These are phyloP conservation scores for Gossypium sturtianum DNA, from an alignment of 345 rosid species.

Conservation along the genomic window DNA sequence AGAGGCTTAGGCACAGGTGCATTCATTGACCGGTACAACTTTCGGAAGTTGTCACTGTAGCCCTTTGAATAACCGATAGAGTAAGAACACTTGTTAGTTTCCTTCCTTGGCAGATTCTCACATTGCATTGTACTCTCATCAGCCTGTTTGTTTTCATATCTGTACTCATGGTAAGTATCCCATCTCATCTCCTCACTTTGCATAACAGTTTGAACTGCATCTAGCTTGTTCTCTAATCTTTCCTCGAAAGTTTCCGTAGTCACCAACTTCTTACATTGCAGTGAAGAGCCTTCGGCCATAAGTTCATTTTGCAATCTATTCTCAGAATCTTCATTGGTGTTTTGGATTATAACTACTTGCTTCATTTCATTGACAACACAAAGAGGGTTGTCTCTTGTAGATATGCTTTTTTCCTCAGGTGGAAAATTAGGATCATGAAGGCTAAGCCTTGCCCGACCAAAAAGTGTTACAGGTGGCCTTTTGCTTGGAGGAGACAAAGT, in stretches of 20 bases:
- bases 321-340: constrained; percentile 4
- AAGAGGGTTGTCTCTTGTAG: constrained; percentile 19
- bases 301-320: constrained; percentile 8
- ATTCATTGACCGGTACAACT: constrained; percentile 63
- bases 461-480: constrained; percentile 47
- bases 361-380: constrained; percentile 15
- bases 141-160: background rate
- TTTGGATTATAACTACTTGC: constrained; percentile 9
- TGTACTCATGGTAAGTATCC: background rate
- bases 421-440: constrained; percentile 27
- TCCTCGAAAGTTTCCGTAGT: constrained; percentile 16
- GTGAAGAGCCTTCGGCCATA: constrained; percentile 1
- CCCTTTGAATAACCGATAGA: constrained; percentile 32
- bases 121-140: background rate
- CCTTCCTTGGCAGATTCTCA: constrained; percentile 5
- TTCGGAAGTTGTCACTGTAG: constrained; percentile 45
- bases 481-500: constrained; percentile 42
- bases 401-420: constrained; percentile 13
- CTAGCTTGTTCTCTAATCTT: constrained; percentile 4
- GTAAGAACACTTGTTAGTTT: background rate
- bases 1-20: constrained; percentile 77
- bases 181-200: background rate
- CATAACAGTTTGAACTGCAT: background rate
- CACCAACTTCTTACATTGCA: constrained; percentile 2
- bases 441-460: constrained; percentile 65